Evolutionary conservation across 495 filamentous ascomycete species (phyloP), one percentile per base, ranked within the genome.

Genomic region (Trypethelium eluteriae): DNA sequence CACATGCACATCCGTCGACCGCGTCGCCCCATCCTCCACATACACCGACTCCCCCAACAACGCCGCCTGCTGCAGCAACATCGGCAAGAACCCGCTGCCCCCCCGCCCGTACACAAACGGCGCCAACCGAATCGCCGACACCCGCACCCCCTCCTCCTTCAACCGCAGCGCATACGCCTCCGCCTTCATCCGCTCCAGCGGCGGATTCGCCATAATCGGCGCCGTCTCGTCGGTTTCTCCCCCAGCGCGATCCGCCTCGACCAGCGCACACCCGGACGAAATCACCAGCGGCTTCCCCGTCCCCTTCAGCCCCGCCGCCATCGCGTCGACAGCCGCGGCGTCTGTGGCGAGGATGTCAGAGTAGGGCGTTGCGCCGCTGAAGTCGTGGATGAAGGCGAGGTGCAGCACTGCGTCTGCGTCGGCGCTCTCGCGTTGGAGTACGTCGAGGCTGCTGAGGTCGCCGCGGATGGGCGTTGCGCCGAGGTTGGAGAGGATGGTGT

Each of bases 61-160:
- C 6, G 69, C 67, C 14, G 66, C 68, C 35, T 70, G 59, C 1
- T 39, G 9, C 73, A 67, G 76, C 39, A 79, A 70, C 2, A 75
- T 32, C 9, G 18, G 25, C 3, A 80, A 57, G 2, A 67, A 67
- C 16, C 76, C 78, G 44, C 74, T 78, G 4, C 74, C 79, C 0
- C 78, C 79, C 7, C 70, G 74, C 0, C 77, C 79, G 64, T 82
- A 79, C 1, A 80, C 78, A 44, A 67, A 80, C 0, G 77, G 76
- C 1, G 79, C 71, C 0, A 81, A 72, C 1, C 79, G 72, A 7
- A 82, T 72, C 7, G 67, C 64, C n/a, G 49, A 70, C 1, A 77
- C 75, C 6, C 66, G 49, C 36, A 82, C 63, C 2, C 78, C 77
- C 39, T 71, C 68, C 25, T 69, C 57, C 14, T 67, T 66, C 3